A percentile compares a stretch with the other conserved stretches of the same genome.
phyloP scores from a whole-genome alignment of 352 stramenopile species.

The Bremia lactucae region DNA sequence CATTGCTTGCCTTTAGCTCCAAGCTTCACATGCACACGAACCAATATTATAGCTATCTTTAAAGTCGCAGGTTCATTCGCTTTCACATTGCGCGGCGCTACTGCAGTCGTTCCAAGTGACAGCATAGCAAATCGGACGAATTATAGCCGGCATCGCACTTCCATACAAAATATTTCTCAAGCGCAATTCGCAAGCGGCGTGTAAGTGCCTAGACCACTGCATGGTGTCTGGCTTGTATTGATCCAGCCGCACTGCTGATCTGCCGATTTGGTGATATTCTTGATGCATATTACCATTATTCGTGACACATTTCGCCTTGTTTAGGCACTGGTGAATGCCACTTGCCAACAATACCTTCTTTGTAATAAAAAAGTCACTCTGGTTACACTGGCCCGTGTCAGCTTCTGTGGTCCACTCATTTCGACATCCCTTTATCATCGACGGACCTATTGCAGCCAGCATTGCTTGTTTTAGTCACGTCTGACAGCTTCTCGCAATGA shows the following conservation, averaged over 20 bases:
- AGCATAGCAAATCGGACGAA: slow-evolving; percentile 32
- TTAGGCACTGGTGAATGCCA: slow-evolving; percentile 70
- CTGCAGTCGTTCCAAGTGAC: slow-evolving; percentile 60
- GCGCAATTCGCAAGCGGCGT: slow-evolving; percentile 40
- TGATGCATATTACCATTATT: slow-evolving; percentile 48
- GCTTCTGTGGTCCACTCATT: slow-evolving; percentile 13
- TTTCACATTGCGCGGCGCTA: slow-evolving; percentile 58
- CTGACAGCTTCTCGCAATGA: slow-evolving; percentile 53
- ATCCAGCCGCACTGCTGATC: slow-evolving; percentile 45
- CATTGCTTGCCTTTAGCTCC: slow-evolving; percentile 62
- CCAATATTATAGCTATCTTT: slow-evolving; percentile 18
- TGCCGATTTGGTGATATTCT: slow-evolving; percentile 49
- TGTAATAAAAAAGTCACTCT: slow-evolving; percentile 47
- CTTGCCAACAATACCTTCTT: slow-evolving; percentile 36
- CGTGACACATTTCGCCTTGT: slow-evolving; percentile 48
- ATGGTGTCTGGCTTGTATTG: slow-evolving; percentile 33
- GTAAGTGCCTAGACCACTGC: slow-evolving; percentile 63
- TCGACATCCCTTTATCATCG: slow-evolving; percentile 10
- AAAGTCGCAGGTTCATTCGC: slow-evolving; percentile 37
- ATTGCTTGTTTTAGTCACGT: slow-evolving; percentile 22
- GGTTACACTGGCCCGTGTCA: slow-evolving; percentile 59
- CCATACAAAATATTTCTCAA: slow-evolving; percentile 61
- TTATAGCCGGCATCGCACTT: slow-evolving; percentile 70
- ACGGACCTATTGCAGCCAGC: slow-evolving; percentile 18
- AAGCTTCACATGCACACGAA: slow-evolving; percentile 32